phyloP scores from a whole-genome alignment of 2,329 filamentous ascomycete species.

The Monilinia polystroma region DNA sequence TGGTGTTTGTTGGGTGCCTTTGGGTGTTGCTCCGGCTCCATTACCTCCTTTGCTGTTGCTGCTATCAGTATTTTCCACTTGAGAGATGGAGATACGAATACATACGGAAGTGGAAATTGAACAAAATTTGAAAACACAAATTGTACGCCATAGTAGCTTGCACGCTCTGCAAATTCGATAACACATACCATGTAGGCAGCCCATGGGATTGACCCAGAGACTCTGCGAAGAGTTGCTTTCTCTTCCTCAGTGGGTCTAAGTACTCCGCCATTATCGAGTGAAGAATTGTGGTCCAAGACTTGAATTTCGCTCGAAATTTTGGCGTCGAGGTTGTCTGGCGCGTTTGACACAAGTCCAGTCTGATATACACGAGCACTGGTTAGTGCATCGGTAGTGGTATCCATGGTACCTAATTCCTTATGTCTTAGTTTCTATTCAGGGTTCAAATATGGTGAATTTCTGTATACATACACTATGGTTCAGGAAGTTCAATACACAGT shows the following conservation, averaged over 20 bases:
- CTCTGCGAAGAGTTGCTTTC: constrained; percentile 56
- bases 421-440: not conserved
- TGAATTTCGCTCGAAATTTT: constrained; percentile 17
- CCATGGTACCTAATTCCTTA: constrained; percentile 1
- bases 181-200: constrained; percentile 69
- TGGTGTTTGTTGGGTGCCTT: constrained; percentile 40
- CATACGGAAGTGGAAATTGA: constrained; percentile 54
- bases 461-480: not conserved
- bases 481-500: not conserved
- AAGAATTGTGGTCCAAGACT: constrained; percentile 3
- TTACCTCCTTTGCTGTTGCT: constrained; percentile 40
- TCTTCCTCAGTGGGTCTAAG: constrained; percentile 55
- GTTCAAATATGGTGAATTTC: not conserved
- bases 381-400: constrained; percentile 18
- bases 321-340: constrained; percentile 14
- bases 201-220: constrained; percentile 65
- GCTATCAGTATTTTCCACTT: not conserved
- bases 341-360: constrained; percentile 10
- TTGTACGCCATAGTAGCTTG: constrained; percentile 72
- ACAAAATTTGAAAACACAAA: constrained; percentile 61
- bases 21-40: constrained; percentile 44
- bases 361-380: constrained; percentile 16
- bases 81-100: not conserved
- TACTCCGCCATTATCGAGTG: constrained; percentile 20
- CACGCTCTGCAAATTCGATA: constrained; percentile 73